A percentile compares a stretch with the other conserved stretches of the same genome.
Evolutionary conservation across 805 yeast species (phyloP).

Genomic region (Nakazawaea wickerhamii): DNA sequence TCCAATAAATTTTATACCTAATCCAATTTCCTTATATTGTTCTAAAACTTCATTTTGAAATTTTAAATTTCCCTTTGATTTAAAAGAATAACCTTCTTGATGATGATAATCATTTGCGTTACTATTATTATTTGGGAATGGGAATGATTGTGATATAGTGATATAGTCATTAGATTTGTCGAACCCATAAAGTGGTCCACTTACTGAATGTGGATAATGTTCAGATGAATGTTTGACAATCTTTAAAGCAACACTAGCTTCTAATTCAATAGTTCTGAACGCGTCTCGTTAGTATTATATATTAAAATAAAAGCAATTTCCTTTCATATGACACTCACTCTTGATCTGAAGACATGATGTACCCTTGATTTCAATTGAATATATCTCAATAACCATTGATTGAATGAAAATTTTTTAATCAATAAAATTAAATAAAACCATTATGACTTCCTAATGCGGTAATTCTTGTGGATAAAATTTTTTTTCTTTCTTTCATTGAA

Average conservation of each 20-base stretch:
- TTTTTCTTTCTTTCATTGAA: neutral
- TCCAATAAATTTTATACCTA: conserved; percentile 69
- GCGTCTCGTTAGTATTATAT: neutral
- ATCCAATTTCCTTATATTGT: conserved; percentile 54
- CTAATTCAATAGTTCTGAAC: conserved; percentile 33
- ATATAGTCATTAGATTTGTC: conserved; percentile 50
- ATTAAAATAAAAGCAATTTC: neutral
- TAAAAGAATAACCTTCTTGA: conserved; percentile 50
- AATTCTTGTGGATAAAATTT: conserved; percentile 1
- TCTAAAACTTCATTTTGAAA: conserved; percentile 66
- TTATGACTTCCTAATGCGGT: neutral
- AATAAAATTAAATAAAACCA: neutral
- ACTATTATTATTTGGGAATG: conserved; percentile 44
- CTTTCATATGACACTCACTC: neutral
- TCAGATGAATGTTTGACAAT: conserved; percentile 65
- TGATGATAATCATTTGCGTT: conserved; percentile 42
- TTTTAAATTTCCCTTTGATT: conserved; percentile 54
- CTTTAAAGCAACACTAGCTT: conserved; percentile 52
- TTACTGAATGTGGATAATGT: conserved; percentile 51
- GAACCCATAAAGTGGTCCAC: conserved; percentile 74
- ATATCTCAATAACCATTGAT: neutral
- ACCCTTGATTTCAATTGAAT: neutral
- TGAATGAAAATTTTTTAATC: conserved; percentile 5
- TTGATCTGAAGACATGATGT: conserved; percentile 1
- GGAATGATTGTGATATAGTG: conserved; percentile 55